Percentiles rank a stretch among this genome's conserved stretches.
Evolutionary conservation across 2,329 filamentous ascomycete genomes (phyloP).

Genomic region (Chaetomiaceae sp.): DNA sequence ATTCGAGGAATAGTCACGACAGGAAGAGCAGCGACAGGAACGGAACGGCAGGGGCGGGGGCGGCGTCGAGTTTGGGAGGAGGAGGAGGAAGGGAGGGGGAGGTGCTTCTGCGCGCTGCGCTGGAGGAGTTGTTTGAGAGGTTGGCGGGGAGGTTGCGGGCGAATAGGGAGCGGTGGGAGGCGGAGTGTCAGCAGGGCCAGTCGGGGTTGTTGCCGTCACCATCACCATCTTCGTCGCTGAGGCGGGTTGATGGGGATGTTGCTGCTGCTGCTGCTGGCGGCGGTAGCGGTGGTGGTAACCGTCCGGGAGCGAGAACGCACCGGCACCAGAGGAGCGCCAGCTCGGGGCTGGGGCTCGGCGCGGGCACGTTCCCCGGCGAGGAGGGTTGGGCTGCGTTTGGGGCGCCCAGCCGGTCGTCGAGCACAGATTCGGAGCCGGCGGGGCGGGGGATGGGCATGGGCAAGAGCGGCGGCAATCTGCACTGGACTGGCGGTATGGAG

Average conservation of each 20-base stretch:
- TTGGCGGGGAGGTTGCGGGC: slow-evolving; percentile 1
- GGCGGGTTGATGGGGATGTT: no score
- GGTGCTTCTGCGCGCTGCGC: slow-evolving; percentile 3
- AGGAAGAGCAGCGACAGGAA: not conserved
- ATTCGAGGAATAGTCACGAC: no score
- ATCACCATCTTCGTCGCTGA: no score
- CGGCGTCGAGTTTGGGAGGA: slow-evolving; percentile 4
- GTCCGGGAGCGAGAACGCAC: not conserved
- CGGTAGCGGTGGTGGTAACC: not conserved
- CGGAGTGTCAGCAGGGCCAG: not conserved
- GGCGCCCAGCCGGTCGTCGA: not conserved
- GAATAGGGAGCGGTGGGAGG: not conserved
- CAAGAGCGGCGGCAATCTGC: no score
- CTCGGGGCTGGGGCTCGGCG: not conserved
- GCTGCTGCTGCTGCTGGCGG: not conserved
- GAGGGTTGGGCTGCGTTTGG: slow-evolving; percentile 2
- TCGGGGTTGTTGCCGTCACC: not conserved
- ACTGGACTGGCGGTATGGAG: no score
- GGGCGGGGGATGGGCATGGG: no score
- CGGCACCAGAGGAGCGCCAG: slow-evolving; percentile 5
- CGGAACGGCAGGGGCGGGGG: not conserved
- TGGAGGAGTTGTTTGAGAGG: not conserved
- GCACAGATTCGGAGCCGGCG: slow-evolving; percentile 1
- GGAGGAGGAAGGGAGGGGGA: slow-evolving; percentile 6
- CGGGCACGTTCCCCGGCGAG: not conserved